Conservation (phyloP, 768 basidiomycete genomes). For the Naematelia encephala region DNA sequence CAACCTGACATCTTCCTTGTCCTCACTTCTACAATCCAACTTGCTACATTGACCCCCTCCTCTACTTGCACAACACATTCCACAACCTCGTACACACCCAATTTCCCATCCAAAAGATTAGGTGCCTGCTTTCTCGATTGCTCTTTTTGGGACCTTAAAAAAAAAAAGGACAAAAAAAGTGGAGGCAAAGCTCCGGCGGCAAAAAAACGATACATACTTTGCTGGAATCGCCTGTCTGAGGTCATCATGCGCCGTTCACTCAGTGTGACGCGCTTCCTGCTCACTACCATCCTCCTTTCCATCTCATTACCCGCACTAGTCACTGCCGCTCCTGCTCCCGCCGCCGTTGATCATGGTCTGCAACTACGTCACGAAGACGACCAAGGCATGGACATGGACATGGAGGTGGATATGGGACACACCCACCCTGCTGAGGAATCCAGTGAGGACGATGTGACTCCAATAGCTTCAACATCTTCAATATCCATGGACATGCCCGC, state of each 20-base stretch:
- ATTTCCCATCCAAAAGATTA: background rate
- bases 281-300: constrained; percentile 16
- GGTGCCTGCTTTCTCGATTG: background rate
- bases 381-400: constrained; percentile 13
- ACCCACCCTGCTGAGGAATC: background rate
- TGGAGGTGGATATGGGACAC: constrained; percentile 3
- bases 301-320: constrained; percentile 3
- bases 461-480: background rate
- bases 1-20: background rate
- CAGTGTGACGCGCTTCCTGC: constrained; percentile 19
- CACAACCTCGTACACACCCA: background rate
- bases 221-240: background rate
- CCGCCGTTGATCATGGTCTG: background rate
- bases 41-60: background rate
- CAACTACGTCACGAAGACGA: background rate
- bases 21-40: background rate
- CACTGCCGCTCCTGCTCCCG: constrained; percentile 5
- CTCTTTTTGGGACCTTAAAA: background rate
- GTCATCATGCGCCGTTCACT: background rate
- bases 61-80: background rate
- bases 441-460: background rate
- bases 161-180: background rate
- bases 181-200: background rate
- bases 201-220: background rate
- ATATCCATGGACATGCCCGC: background rate